Evolutionary conservation across 129 eudicot species (phyloP).

Genomic region (Logfia minima): DNA sequence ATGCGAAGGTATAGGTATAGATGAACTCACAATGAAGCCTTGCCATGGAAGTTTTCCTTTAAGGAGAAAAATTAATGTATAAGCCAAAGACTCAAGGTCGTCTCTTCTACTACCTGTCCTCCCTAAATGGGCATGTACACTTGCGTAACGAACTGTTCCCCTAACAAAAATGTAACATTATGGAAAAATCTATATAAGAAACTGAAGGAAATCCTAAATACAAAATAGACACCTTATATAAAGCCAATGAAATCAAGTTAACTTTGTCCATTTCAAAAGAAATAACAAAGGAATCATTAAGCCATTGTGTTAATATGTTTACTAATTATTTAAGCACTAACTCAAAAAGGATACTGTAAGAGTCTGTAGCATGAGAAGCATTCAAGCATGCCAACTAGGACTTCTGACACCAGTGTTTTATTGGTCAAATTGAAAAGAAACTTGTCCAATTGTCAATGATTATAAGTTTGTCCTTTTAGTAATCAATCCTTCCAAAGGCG

Average conservation of each 20-base stretch:
- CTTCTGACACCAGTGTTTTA: neutral
- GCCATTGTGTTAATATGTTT: neutral
- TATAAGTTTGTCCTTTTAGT: neutral
- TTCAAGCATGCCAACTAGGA: too few species aligned
- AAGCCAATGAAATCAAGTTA: neutral
- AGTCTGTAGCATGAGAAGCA: neutral
- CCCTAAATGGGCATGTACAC: conserved; percentile 97
- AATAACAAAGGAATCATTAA: neutral
- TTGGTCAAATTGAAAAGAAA: neutral
- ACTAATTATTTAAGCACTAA: neutral
- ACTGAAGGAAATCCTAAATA: neutral
- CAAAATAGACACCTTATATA: neutral
- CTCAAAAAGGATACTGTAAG: neutral
- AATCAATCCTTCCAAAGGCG: neutral
- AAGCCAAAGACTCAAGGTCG: conserved; percentile 93
- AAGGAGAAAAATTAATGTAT: conserved; percentile 78
- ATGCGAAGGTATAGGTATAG: neutral
- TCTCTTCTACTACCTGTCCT: conserved; percentile 92
- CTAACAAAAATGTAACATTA: conserved; percentile 30
- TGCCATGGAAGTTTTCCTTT: conserved; percentile 95
- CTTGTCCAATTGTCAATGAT: neutral
- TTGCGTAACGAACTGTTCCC: conserved; percentile 96
- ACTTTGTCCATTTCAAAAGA: neutral
- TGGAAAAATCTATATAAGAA: neutral
- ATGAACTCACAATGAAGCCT: conserved; percentile 58